phyloP scores from a whole-genome alignment of 176 grass and related monocot species.

The Oryza officinalis region DNA sequence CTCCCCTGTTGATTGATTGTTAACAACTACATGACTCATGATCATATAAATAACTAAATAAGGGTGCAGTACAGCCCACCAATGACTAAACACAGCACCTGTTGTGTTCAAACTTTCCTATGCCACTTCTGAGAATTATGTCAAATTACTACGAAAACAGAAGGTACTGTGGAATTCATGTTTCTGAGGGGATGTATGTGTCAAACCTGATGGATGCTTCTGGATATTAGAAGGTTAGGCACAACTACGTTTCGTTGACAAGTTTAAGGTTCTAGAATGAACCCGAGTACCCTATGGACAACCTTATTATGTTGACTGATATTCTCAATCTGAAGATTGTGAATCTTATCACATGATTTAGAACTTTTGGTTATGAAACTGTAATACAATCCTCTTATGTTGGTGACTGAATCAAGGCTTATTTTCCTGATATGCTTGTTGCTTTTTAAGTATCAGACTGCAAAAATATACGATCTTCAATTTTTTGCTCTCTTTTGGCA shows the following conservation, averaged over 20 bases:
- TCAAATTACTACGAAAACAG: neutral
- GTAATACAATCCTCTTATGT: neutral
- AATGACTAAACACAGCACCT: neutral
- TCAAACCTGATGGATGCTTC: constrained; percentile 24
- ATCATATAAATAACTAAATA: neutral
- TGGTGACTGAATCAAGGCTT: neutral
- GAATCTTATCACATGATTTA: constrained; percentile 7
- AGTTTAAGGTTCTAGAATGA: constrained; percentile 1
- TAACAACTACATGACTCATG: neutral
- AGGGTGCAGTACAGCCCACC: neutral
- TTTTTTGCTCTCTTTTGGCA: constrained; percentile 49
- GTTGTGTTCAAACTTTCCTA: constrained; percentile 1
- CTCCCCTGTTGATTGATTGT: neutral
- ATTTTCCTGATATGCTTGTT: constrained; percentile 2
- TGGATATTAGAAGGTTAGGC: neutral
- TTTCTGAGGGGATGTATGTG: neutral
- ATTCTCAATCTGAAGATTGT: neutral
- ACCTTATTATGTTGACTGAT: neutral
- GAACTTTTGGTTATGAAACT: neutral
- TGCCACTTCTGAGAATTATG: neutral
- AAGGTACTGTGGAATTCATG: constrained; percentile 17
- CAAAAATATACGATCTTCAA: constrained; percentile 7
- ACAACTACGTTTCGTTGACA: constrained; percentile 8
- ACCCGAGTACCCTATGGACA: neutral
- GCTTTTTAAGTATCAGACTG: constrained; percentile 14